These are phyloP conservation scores for Lentinula guzmanii DNA, from an alignment of 768 basidiomycete species.

Conservation along the genomic window DNA sequence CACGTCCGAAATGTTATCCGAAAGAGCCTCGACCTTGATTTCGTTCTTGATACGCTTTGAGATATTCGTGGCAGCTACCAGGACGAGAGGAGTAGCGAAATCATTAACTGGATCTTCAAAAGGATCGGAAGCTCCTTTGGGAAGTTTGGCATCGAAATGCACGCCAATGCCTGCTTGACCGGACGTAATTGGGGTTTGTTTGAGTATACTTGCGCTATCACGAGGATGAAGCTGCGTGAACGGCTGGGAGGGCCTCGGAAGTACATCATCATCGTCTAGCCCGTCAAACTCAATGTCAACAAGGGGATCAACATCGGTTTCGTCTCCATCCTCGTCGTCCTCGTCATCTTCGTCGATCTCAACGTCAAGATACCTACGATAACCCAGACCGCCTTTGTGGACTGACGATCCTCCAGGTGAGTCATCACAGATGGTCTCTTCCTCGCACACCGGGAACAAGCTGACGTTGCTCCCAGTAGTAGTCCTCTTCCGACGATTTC, in stretches of 20 bases:
- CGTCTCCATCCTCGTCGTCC: slow-evolving; percentile 3
- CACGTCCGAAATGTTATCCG: background rate
- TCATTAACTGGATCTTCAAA: background rate
- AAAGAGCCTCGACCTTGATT: background rate
- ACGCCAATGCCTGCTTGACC: background rate
- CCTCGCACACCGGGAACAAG: background rate
- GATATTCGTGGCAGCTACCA: background rate
- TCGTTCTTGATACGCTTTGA: background rate
- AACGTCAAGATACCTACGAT: background rate
- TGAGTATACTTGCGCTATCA: background rate
- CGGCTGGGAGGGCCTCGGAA: background rate
- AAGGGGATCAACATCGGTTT: background rate
- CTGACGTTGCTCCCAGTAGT: background rate
- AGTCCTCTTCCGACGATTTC: background rate
- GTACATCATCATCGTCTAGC: background rate
- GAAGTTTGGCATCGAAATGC: background rate
- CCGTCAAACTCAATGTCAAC: background rate
- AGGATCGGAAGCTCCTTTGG: background rate
- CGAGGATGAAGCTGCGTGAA: background rate
- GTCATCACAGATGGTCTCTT: background rate
- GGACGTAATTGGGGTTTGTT: background rate
- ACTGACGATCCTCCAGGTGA: background rate
- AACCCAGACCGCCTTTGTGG: background rate
- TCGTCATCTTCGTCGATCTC: slow-evolving; percentile 4
- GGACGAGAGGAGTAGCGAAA: background rate